A percentile compares a stretch with the other conserved stretches of the same genome.
phyloP scores from a whole-genome alignment of 192 early-diverging fungal genomes.

The Cetraspora pellucida region DNA sequence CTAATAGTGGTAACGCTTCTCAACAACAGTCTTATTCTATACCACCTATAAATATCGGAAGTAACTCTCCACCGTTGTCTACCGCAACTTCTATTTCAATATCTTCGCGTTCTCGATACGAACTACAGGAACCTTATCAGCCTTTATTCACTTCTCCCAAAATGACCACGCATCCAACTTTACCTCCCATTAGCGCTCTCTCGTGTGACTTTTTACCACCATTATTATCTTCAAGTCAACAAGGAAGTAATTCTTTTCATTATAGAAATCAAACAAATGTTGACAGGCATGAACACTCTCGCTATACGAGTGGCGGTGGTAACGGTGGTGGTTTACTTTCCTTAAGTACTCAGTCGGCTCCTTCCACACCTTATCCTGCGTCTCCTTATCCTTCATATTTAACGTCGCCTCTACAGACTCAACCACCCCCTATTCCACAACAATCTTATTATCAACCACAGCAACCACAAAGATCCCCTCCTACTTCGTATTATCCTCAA shows the following conservation, averaged over 20 bases:
- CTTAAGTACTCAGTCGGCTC: background rate
- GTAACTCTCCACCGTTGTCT: background rate
- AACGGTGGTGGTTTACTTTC: background rate
- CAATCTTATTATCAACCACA: background rate
- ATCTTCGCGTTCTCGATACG: slow-evolving; percentile 11
- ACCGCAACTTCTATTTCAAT: background rate
- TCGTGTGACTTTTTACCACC: slow-evolving; percentile 5
- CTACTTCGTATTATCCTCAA: background rate
- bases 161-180: slow-evolving; percentile 17
- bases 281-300: background rate
- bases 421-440: slow-evolving; percentile 1
- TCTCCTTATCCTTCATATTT: slow-evolving; percentile 1
- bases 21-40: background rate
- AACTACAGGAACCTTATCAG: background rate
- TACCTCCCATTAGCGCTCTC: slow-evolving; percentile 22
- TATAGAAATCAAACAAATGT: background rate
- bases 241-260: background rate
- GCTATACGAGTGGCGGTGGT: background rate
- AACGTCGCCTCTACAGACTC: background rate
- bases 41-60: background rate
- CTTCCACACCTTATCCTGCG: background rate
- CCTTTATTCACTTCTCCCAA: background rate
- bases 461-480: background rate
- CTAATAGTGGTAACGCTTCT: slow-evolving; percentile 5
- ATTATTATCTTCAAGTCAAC: slow-evolving; percentile 1